Evolutionary conservation across 2,329 filamentous ascomycete genomes (phyloP).

Genomic region (Penicillium crustosum): DNA sequence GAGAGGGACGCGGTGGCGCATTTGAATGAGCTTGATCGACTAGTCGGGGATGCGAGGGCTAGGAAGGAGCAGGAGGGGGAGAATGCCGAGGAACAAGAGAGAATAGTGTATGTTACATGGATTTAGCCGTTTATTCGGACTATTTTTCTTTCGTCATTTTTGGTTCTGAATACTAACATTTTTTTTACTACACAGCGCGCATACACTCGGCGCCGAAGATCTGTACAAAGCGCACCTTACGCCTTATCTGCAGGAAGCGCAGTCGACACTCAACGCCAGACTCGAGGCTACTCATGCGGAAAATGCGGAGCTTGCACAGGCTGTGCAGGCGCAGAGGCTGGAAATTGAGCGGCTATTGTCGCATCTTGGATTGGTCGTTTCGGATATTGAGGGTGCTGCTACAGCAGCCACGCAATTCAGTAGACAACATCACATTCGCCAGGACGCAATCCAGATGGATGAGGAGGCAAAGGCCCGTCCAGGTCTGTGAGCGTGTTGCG

Average conservation of each 20-base stretch:
- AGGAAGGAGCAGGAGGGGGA: constrained; percentile 46
- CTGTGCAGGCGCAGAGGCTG: constrained; percentile 53
- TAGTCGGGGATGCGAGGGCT: constrained; percentile 58
- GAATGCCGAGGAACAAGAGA: constrained; percentile 36
- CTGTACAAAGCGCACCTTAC: constrained; percentile 60
- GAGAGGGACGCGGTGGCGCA: constrained; percentile 58
- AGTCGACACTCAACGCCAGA: constrained; percentile 50
- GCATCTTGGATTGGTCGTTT: constrained; percentile 56
- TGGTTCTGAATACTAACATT: constrained; percentile 3
- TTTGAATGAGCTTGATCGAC: constrained; percentile 61
- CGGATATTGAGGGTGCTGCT: constrained; percentile 56
- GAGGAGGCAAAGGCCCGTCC: constrained; percentile 38
- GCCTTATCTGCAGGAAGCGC: constrained; percentile 55
- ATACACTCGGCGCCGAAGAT: constrained; percentile 57
- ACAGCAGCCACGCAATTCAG: constrained; percentile 43
- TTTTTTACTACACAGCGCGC: constrained; percentile 46
- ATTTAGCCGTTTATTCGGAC: neutral
- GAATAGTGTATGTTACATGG: constrained; percentile 47
- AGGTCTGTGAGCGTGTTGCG: constrained; percentile 25
- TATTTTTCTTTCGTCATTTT: neutral
- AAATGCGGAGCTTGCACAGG: constrained; percentile 55
- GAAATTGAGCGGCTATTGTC: constrained; percentile 59
- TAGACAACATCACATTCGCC: constrained; percentile 39
- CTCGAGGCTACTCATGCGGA: constrained; percentile 52
- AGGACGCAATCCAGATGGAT: constrained; percentile 47